Evolutionary conservation across 495 filamentous ascomycete genomes (phyloP).

Genomic region (Penicillium parvum): DNA sequence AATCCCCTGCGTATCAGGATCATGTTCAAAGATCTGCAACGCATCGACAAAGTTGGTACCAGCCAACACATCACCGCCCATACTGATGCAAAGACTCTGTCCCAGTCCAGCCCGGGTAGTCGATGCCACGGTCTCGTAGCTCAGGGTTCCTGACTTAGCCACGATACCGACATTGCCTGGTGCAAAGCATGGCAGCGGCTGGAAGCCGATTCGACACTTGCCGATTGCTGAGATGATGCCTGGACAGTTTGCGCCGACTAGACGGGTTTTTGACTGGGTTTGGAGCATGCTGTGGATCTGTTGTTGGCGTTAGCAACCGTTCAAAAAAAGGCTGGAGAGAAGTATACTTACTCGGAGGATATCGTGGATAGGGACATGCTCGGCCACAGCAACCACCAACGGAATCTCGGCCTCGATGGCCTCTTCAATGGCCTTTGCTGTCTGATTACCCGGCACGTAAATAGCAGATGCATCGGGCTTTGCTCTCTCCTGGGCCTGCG

Average conservation of each 20-base stretch:
- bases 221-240: conserved; percentile 83
- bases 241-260: conserved; percentile 83
- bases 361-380: conserved; percentile 87
- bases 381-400: conserved; percentile 82
- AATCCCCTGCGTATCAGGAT: conserved; percentile 75
- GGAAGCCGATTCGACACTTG: conserved; percentile 81
- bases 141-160: conserved; percentile 83
- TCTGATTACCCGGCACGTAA: conserved; percentile 77
- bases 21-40: conserved; percentile 65
- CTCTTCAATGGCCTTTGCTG: conserved; percentile 75
- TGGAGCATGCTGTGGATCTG: conserved; percentile 73
- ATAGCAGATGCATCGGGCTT: conserved; percentile 84
- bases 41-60: conserved; percentile 81
- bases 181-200: conserved; percentile 71
- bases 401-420: conserved; percentile 87
- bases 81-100: conserved; percentile 80
- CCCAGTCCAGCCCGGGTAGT: conserved; percentile 77
- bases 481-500: conserved; percentile 65
- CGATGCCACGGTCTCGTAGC: conserved; percentile 83
- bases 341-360: conserved; percentile 61
- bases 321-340: background rate
- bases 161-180: conserved; percentile 77
- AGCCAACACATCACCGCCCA: conserved; percentile 81
- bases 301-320: background rate
- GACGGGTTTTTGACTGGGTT: conserved; percentile 73